These are phyloP conservation scores for Aureobasidium lini DNA, from an alignment of 2,329 filamentous ascomycete species.

Conservation along the genomic window DNA sequence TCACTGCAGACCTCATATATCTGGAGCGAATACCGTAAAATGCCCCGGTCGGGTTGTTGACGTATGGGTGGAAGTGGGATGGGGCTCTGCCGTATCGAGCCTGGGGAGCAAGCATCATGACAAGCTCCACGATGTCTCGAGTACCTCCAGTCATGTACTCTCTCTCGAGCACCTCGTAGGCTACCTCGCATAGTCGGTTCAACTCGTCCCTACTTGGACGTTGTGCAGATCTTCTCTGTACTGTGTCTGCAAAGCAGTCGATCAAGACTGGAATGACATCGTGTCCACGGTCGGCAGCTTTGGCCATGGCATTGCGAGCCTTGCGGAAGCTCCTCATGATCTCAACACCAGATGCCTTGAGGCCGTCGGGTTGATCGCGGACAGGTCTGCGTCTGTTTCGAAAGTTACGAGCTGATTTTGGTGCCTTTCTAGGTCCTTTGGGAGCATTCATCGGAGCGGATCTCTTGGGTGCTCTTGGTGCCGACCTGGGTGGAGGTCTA, in stretches of 20 bases:
- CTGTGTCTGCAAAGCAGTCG: not conserved
- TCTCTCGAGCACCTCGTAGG: not conserved
- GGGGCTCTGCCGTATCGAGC: not conserved
- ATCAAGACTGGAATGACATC: not conserved
- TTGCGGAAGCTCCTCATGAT: not conserved
- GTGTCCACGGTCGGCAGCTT: not conserved
- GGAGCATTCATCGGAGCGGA: too few species aligned
- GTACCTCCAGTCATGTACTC: not conserved
- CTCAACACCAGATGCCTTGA: not conserved
- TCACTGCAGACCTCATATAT: not conserved
- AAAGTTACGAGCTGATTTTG: not conserved
- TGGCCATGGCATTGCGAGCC: not conserved
- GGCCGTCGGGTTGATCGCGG: not conserved
- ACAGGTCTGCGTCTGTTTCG: not conserved
- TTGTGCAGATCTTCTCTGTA: not conserved
- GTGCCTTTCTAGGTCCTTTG: not conserved
- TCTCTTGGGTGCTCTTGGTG: not conserved
- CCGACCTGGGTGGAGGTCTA: not conserved
- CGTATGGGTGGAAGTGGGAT: not conserved
- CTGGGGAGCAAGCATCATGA: not conserved
- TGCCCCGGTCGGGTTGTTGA: slow-evolving; percentile 3
- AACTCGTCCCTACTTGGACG: not conserved
- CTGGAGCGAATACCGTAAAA: not conserved
- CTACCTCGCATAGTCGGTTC: not conserved
- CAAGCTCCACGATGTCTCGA: slow-evolving; percentile 4